Base-by-base conservation (phyloP, 768 basidiomycete species). In the Vishniacozyma victoriae region DNA sequence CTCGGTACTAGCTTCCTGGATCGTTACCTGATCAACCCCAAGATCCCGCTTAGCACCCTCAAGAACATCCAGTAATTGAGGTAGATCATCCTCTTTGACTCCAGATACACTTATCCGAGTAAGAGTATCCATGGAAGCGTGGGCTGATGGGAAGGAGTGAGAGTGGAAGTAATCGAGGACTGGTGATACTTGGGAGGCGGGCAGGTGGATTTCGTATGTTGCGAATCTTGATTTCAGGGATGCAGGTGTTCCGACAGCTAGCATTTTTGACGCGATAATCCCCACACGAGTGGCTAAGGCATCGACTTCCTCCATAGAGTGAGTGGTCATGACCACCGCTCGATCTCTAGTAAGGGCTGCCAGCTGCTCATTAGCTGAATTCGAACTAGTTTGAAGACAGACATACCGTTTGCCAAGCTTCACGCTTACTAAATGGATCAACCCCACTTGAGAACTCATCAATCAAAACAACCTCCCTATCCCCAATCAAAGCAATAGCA, bases 381-480 rank as follows among this genome's bases (percentile, higher is more conserved):
- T 36, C 23, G n/a, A 13, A 24, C 75, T 80, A 46, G 47, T 82
- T 83, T 83, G 1, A n/a, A 42, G 18, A 84, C 85, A 1, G 83
- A 85, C 44, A 86, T 80, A 26, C 74, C 0, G 83, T 86, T 14
- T 74, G 73, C 86, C 86, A 87, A 82, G 87, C 86, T 24, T 87
- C 84, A 27, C 86, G 75, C 70, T 87, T 87, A 76, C 82, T 86
- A 69, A 82, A 85, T 5, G 85, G 83, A 63, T 87, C 86, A 40
- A 87, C 80, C 4, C 86, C 86, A 2, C 85, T 86, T 5, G 84
- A 86, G 67, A 86, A 87, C 62, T 87, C 85, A 52, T 88, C 86
- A 38, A 88, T 86, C 18, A 87, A 77, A 2, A 87, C 74, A 3
- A 87, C 86, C 3, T 83, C 74, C 3, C 86, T 83, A 57, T 87